Conservation (phyloP, 176 grass and related monocot species). For the Carex littledalei region DNA sequence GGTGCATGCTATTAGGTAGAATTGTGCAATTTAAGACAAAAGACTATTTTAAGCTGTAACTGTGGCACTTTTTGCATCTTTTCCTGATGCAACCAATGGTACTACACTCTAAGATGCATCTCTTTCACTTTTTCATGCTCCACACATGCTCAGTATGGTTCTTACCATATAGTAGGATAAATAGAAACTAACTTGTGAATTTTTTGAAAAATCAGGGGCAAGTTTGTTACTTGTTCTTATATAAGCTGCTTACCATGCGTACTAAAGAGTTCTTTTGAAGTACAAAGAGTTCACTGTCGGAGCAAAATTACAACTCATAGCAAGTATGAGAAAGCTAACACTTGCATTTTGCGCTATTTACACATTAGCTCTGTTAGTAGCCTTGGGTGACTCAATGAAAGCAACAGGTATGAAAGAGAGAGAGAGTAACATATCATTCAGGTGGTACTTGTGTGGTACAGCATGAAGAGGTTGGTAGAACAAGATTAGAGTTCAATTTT, state of each 20-base stretch:
- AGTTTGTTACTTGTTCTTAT: constrained; percentile 6
- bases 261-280: neutral
- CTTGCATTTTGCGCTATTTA: neutral
- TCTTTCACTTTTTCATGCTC: constrained; percentile 8
- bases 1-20: neutral
- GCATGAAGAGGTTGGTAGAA: neutral
- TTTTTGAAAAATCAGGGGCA: neutral
- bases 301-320: neutral
- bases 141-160: constrained; percentile 12
- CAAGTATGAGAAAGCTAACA: constrained; percentile 1
- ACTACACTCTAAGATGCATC: constrained; percentile 10
- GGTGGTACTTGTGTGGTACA: neutral
- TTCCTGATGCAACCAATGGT: constrained; percentile 6
- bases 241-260: constrained; percentile 6
- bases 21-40: constrained; percentile 7
- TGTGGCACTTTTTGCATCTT: constrained; percentile 20
- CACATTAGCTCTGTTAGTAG: neutral
- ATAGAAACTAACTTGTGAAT: neutral
- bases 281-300: neutral
- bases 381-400: neutral
- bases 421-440: neutral
- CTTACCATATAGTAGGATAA: constrained; percentile 1
- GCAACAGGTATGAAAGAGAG: constrained; percentile 13
- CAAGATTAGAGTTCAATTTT: neutral
- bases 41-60: constrained; percentile 8